phyloP scores from a whole-genome alignment of 805 yeast genomes.

The Cyberlindnera veronae region DNA sequence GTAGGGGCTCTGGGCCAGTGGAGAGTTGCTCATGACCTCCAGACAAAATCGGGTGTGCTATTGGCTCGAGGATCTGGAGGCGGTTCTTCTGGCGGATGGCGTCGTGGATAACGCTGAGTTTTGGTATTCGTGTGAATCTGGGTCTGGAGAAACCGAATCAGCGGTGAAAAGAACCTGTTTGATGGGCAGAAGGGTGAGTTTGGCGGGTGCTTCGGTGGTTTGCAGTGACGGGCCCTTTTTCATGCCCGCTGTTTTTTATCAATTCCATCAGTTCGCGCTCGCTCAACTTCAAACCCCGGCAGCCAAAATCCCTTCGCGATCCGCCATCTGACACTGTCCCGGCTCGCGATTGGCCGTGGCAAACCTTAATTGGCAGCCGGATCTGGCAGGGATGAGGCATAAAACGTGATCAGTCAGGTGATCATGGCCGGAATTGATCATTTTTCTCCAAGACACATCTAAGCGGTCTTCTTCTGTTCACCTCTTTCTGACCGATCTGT shows the following conservation, averaged over 20 bases:
- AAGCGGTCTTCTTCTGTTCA: too few species aligned
- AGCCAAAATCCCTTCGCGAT: not conserved
- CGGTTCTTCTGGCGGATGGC: not conserved
- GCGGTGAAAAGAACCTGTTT: not conserved
- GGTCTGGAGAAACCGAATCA: not conserved
- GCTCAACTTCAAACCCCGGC: not conserved
- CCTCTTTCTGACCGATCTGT: too few species aligned
- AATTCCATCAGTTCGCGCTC: conserved; percentile 16
- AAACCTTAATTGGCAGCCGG: too few species aligned
- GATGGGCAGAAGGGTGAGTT: not conserved
- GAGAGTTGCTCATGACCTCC: conserved; percentile 8
- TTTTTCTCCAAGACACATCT: too few species aligned
- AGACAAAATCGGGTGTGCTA: conserved; percentile 13
- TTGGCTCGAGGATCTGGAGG: conserved; percentile 7
- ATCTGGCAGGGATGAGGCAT: too few species aligned
- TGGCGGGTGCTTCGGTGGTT: not conserved
- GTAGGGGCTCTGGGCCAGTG: conserved; percentile 12
- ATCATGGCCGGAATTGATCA: too few species aligned
- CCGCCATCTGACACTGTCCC: too few species aligned
- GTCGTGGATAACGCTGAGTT: not conserved
- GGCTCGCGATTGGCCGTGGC: too few species aligned
- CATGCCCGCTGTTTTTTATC: conserved; percentile 11
- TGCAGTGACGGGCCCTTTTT: not conserved
- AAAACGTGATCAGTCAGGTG: too few species aligned
- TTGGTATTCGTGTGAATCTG: not conserved